Evolutionary conservation across 176 grass and related monocot genomes (phyloP), one percentile per base, ranked within the genome.

Genomic region (Cenchrus fungigraminus): DNA sequence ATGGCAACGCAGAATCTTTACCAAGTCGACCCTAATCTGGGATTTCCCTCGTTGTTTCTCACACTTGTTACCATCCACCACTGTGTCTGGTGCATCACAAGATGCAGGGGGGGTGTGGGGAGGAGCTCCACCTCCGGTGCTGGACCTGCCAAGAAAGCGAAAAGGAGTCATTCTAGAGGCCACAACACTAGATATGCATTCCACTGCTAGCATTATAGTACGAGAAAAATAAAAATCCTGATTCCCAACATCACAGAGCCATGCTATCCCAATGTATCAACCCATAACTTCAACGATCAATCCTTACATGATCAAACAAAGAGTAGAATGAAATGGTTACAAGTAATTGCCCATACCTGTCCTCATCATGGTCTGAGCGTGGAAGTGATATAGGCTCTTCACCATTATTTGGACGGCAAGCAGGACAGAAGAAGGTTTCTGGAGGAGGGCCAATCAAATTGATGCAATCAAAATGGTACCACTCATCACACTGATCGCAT

Each of bases 401-500:
- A 19, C 88, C 85, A 64, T 89, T 91, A 79, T 52, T 79, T 64
- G 95, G 93, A 32, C 73, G 73, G 64, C 95, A 98, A 25, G 91
- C 93, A 66, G 84, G 84, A 62, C 95, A 98, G 77, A 90, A 88
- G 61, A 93, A 98, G 50, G 80, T 90, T 79, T 91, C 78, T n/a
- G 87, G 89, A 74, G 88, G 73, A 62, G 91, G 91, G 17, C 68
- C 85, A 69, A 44, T 25, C 72, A 98, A 80, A 68, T 95, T 90
- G 62, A 98, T 92, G 83, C 95, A 98, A 78, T 98, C 89, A 83
- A 98, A 98, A 76, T 98, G 93, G 62, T 98, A 95, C 95, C 95
- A 98, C 68, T 98, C 93, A 3, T 98, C 93, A 58, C 95, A 98
- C 73, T 91, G 89, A 84, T 98, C 95, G 44, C 95, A 98, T 37